phyloP scores from a whole-genome alignment of 371 early-diverging fungal species.

The Choanephora cucurbitarum region DNA sequence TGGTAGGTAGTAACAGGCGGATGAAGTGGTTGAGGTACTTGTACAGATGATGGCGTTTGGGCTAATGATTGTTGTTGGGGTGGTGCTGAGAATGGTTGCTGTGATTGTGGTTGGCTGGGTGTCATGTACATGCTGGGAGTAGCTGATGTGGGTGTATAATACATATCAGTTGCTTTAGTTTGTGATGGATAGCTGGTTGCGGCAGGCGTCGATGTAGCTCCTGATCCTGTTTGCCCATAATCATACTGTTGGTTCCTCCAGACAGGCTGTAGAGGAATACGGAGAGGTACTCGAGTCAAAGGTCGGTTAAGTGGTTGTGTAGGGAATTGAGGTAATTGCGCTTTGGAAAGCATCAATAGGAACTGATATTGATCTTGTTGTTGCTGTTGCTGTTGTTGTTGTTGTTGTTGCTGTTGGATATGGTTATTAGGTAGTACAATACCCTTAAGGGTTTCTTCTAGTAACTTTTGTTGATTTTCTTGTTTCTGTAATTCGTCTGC shows the following conservation, averaged over 20 bases:
- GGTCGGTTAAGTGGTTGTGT: conserved; percentile 27
- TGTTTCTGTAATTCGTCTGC: conserved; percentile 40
- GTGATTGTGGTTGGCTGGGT: conserved; percentile 15
- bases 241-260: conserved; percentile 20
- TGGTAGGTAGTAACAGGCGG: not conserved
- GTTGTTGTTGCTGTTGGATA: conserved; percentile 20
- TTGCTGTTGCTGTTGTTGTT: conserved; percentile 35
- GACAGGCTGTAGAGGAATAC: conserved; percentile 30
- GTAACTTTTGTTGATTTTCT: conserved; percentile 41
- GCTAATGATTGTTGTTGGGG: not conserved
- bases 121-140: conserved; percentile 18
- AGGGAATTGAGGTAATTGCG: conserved; percentile 29
- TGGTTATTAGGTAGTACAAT: conserved; percentile 35
- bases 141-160: conserved; percentile 24
- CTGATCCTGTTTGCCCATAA: not conserved
- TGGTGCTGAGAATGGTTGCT: conserved; percentile 1
- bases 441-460: conserved; percentile 45
- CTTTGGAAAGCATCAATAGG: conserved; percentile 25
- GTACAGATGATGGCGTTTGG: not conserved
- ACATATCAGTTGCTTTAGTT: not conserved
- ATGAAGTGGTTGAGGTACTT: not conserved
- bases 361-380: conserved; percentile 37
- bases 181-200: conserved; percentile 13
- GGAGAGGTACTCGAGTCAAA: conserved; percentile 25
- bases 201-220: conserved; percentile 11